Base-by-base conservation (phyloP, 345 rosid species). In the Punica granatum region DNA sequence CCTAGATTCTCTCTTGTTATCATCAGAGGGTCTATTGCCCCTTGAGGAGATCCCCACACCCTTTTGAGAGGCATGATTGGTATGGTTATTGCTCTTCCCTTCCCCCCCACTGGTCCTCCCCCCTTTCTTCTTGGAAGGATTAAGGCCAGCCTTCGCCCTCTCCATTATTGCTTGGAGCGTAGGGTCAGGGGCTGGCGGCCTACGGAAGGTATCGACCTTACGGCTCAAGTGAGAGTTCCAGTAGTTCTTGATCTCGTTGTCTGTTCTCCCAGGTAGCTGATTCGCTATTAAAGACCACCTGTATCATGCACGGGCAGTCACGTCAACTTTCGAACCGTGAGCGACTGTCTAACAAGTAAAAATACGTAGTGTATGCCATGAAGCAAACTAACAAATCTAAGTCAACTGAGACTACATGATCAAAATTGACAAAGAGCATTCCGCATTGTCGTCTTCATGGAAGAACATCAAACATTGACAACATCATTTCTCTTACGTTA, bases 271-370 rank as follows among this genome's bases (percentile, higher is more conserved):
- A 1, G 88, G 80, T 25, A 87, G 73, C 70, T 81, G 71, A 19
- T 78, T 75, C 19, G 92, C 92, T 65, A 87, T 87, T 66, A 81
- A 54, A 11, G 89, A 84, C 92, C 89, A 87, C 74, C 92, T 87
- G 75, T 77, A 60, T 41, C 16, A 54, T 37, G 14, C 31, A 30
- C 7, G 33, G 6, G 4, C 16, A 26, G 9, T 53, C 14, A 23
- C 8, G 31, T 53, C 14, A 10, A 37, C 41, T 11, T 4, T 4
- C 11, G 11, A 37, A 5, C 11, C 41, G 11, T 37, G n/a, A n/a
- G n/a, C n/a, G n/a, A n/a, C n/a, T n/a, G n/a, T n/a, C n/a, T n/a
- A n/a, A n/a, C n/a, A n/a, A n/a, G n/a, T n/a, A n/a, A n/a, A n/a
- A n/a, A n/a, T n/a, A n/a, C n/a, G n/a, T n/a, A n/a, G n/a, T n/a